Evolutionary conservation across 2,329 filamentous ascomycete species (phyloP), one percentile per base, ranked within the genome.

Genomic region (Trichophyton simii): DNA sequence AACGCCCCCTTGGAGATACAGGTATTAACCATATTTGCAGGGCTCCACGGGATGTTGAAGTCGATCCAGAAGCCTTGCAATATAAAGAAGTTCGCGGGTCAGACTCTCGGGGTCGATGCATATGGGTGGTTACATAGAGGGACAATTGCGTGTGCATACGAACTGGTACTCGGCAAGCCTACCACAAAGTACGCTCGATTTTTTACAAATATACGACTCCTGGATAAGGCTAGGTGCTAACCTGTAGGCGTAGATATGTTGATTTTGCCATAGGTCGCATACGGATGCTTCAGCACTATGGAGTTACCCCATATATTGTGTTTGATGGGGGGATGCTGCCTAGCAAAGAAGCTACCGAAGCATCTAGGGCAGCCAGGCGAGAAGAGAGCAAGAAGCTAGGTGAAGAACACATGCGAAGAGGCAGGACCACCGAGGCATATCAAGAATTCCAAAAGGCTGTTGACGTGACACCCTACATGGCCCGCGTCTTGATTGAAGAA

Each of bases 81-180:
- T 67, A 80, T 99, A 63, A 95, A 91, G 72, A 91, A 91, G 70
- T 96, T 88, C 73, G 78, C 83, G 11, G 94, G 92, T 59, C 86
- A 95, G 75, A 95, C 88, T 1, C 82, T 99, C 55, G 95, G 88
- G n/a, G 86, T 99, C 41, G 94, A 99, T 74, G 92, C 88, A 62
- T 99, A 99, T 80, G 94, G 92, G 72, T 99, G 95, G 94, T 85
- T 99, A 61, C 94, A 99, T 75, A 87, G 94, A 67, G 95, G 91
- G 60, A 91, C 91, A 55, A 86, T 95, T 66, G 83, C 89, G 58
- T 97, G 92, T 77, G 90, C 92, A 65, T 84, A 94, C 69, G 94
- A 97, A 69, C 82, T 99, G 65, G 94, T 91, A 41, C 82, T 92
- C 68, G 90, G 84, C 68, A 94, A 89, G 72, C 91, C 90, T 13